Evolutionary conservation across 1,284 basidiomycete species (phyloP), one percentile per base, ranked within the genome.

Genomic region (Anthracocystis panici-leucophaei): DNA sequence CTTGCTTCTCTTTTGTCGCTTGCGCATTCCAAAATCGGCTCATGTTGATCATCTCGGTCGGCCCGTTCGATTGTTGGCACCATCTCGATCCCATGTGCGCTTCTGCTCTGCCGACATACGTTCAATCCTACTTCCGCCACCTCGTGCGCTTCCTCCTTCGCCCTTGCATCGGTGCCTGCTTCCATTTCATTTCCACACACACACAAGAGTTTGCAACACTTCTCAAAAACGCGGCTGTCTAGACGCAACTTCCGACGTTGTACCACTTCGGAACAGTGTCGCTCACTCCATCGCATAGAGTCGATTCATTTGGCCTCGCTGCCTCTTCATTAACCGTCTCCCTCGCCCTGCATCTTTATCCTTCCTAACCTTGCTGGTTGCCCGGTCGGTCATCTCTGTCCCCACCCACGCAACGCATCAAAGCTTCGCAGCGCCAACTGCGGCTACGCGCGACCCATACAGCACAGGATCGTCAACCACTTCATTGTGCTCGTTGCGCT

Each of bases 331-430:
- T 57, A 53, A 38, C 40, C 20, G 52, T 53, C 57, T 50, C 54
- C 54, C 54, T 65, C 57, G 50, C 57, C 62, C 49, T 70, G 68
- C 68, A 65, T 60, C 63, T 48, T 60, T 50, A 57, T 41, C 68
- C 62, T 69, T 60, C 29, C 68, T 70, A 65, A 70, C 68, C 68
- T 70, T 70, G 62, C 62, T 58, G 49, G 50, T 54, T 70, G 68
- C 57, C 66, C 62, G 62, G 46, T 40, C 62, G 57, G 68, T 61
- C 68, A 70, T 65, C 54, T 54, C n/a, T 29, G 54, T 64, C 29
- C 67, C 67, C 61, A 64, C 62, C 62, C 35, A 51, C 44, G 20
- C 31, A 42, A 25, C 57, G 56, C 57, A 54, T 35, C 54, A 53
- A 65, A 57, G n/a, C 49, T 57, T 55, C 54, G 50, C 40, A 56